phyloP scores from a whole-genome alignment of 73 alveolate species.

The Tetrahymena borealis region DNA sequence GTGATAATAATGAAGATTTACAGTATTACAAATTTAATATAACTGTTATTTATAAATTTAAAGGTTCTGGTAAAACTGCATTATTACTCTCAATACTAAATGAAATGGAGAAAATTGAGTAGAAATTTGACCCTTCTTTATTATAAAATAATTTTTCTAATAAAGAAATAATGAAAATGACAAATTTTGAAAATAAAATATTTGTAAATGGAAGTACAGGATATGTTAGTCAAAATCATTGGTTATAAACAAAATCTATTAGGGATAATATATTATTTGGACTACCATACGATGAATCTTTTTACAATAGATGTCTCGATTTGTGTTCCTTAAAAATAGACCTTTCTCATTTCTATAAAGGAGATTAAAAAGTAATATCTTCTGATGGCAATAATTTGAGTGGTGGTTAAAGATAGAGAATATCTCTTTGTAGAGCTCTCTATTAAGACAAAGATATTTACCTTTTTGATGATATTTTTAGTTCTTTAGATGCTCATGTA shows the following conservation, averaged over 20 bases:
- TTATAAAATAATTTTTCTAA: neutral
- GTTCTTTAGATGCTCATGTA: conserved; percentile 74
- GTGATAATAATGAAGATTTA: neutral
- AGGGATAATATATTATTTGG: conserved; percentile 83
- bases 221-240: conserved; percentile 70
- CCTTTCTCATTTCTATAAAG: conserved; percentile 55
- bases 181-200: conserved; percentile 22
- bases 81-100: conserved; percentile 31
- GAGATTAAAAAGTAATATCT: conserved; percentile 67
- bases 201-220: conserved; percentile 50
- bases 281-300: conserved; percentile 54
- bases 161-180: conserved; percentile 3
- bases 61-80: conserved; percentile 35
- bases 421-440: conserved; percentile 74
- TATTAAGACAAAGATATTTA: conserved; percentile 65
- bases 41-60: neutral
- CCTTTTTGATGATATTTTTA: conserved; percentile 77
- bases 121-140: neutral
- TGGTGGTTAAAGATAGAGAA: conserved; percentile 84
- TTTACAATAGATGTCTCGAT: conserved; percentile 50
- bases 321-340: conserved; percentile 69
- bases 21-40: neutral
- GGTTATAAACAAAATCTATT: conserved; percentile 74
- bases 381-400: conserved; percentile 79
- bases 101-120: conserved; percentile 17